Evolutionary conservation across 2,329 filamentous ascomycete species (phyloP).

Genomic region (Emergomyces orientalis): DNA sequence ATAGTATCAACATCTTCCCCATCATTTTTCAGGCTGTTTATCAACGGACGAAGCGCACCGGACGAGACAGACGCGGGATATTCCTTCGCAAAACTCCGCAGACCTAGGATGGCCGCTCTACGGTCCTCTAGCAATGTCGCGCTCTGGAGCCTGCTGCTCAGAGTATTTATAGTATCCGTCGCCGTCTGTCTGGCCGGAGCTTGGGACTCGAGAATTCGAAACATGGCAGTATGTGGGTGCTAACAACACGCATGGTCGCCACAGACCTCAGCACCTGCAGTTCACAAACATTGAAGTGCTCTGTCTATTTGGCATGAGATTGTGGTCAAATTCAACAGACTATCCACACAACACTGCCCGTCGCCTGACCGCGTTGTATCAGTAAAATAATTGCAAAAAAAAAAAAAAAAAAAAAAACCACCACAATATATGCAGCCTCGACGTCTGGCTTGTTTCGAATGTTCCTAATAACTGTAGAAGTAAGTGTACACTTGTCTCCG

Average conservation of each 20-base stretch:
- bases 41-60: conserved; percentile 79
- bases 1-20: conserved; percentile 92
- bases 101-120: conserved; percentile 79
- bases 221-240: conserved; percentile 34
- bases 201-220: conserved; percentile 54
- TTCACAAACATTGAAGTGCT: conserved; percentile 24
- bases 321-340: background rate
- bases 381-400: no score
- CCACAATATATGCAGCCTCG: background rate
- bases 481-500: conserved; percentile 1
- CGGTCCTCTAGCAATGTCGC: conserved; percentile 91
- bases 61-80: conserved; percentile 94
- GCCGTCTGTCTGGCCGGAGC: conserved; percentile 94
- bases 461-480: background rate
- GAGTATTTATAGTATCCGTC: conserved; percentile 81
- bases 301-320: background rate
- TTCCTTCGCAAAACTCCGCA: conserved; percentile 92
- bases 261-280: conserved; percentile 22
- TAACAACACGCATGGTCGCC: conserved; percentile 33
- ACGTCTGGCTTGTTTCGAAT: background rate
- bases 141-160: conserved; percentile 78
- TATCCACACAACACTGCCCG: background rate
- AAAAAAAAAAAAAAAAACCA: background rate
- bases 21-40: conserved; percentile 76
- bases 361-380: background rate